Conservation (phyloP, 352 stramenopile genomes). For the Globisporangium takayamanum region DNA sequence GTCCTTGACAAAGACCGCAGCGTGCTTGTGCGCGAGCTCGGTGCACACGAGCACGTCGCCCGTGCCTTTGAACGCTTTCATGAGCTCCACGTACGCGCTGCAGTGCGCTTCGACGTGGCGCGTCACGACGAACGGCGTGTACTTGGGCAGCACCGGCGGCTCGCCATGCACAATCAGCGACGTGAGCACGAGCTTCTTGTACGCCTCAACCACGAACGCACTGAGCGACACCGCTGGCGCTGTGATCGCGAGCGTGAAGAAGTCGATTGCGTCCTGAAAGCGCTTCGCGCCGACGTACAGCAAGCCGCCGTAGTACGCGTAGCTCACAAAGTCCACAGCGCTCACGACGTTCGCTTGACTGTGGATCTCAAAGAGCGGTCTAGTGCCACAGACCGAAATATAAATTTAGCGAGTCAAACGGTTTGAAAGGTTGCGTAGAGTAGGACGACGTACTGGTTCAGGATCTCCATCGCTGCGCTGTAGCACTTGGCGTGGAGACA, state of each 20-base stretch:
- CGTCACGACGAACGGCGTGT: constrained; percentile 70
- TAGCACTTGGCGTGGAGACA: constrained; percentile 80
- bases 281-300: constrained; percentile 71
- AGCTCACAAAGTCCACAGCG: constrained; percentile 66
- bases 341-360: constrained; percentile 42
- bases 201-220: constrained; percentile 75
- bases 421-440: neutral
- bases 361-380: constrained; percentile 68
- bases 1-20: constrained; percentile 44
- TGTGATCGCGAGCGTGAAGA: constrained; percentile 69
- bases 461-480: constrained; percentile 53
- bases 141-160: constrained; percentile 57
- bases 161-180: constrained; percentile 59
- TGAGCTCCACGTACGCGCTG: constrained; percentile 47
- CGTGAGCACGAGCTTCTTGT: constrained; percentile 76
- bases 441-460: constrained; percentile 44
- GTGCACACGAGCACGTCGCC: constrained; percentile 28
- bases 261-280: constrained; percentile 65
- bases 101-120: constrained; percentile 68
- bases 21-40: constrained; percentile 34
- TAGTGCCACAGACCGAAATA: constrained; percentile 17
- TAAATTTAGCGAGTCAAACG: neutral
- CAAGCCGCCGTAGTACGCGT: constrained; percentile 80
- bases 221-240: constrained; percentile 63
- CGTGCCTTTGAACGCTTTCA: constrained; percentile 41